Evolutionary conservation across 345 rosid species (phyloP).

Genomic region (Corchorus olitorius): DNA sequence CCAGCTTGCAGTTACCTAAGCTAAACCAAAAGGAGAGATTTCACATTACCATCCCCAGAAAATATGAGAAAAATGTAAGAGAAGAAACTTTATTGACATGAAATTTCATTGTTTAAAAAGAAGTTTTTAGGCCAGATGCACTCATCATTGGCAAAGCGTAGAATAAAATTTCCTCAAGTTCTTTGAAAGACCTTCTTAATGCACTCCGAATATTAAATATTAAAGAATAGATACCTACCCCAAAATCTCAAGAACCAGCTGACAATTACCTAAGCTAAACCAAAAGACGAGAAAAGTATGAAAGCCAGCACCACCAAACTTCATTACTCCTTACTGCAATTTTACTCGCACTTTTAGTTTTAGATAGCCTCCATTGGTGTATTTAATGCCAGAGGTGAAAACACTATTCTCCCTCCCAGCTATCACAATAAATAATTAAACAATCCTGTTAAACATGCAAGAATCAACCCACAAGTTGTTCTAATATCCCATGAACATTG

Average conservation of each 20-base stretch:
- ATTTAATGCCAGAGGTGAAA: neutral
- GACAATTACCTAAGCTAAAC: neutral
- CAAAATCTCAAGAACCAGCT: neutral
- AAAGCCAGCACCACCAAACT: neutral
- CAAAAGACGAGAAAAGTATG: neutral
- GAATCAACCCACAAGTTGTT: neutral
- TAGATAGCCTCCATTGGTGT: neutral
- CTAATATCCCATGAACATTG: neutral
- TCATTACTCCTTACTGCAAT: slow-evolving; percentile 3
- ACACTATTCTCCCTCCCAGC: neutral
- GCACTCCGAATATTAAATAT: neutral
- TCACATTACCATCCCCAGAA: neutral
- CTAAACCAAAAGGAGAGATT: neutral
- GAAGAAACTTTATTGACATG: neutral
- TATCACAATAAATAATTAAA: neutral
- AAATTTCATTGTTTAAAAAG: slow-evolving; percentile 4
- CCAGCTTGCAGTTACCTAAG: too few relatives aligned
- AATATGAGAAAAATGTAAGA: neutral
- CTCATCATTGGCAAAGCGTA: neutral
- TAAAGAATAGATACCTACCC: neutral
- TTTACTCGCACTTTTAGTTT: neutral
- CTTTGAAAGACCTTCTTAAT: neutral
- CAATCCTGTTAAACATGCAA: neutral
- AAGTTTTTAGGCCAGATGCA: neutral
- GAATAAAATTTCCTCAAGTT: neutral